Conservation (phyloP, 1,284 basidiomycete species). For the Moesziomyces globuligerus region DNA sequence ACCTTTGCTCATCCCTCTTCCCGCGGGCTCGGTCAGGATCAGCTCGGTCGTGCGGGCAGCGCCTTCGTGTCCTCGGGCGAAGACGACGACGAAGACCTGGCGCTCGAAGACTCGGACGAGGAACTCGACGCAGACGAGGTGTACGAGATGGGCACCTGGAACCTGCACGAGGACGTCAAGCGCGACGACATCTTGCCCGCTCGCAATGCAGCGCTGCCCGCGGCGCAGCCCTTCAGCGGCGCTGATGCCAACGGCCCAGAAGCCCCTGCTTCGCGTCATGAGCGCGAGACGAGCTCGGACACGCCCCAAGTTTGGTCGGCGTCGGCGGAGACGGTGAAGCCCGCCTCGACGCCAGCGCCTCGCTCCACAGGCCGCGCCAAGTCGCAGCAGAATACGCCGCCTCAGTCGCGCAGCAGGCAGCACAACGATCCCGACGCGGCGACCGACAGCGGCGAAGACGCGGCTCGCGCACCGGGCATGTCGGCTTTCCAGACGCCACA, state of each 20-base stretch:
- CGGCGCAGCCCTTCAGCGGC: background rate
- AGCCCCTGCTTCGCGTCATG: constrained; percentile 7
- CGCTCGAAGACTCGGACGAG: constrained; percentile 42
- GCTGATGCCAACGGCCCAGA: constrained; percentile 3
- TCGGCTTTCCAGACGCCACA: constrained; percentile 43
- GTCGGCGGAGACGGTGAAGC: background rate
- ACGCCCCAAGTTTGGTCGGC: constrained; percentile 8
- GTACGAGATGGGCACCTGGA: constrained; percentile 29
- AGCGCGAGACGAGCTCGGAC: constrained; percentile 35
- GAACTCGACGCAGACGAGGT: constrained; percentile 40
- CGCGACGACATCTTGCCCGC: constrained; percentile 9
- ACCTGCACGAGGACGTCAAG: constrained; percentile 18
- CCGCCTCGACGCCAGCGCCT: too few species aligned
- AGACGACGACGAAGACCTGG: constrained; percentile 42
- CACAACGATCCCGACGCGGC: constrained; percentile 37
- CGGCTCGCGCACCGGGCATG: constrained; percentile 24
- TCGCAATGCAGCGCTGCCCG: background rate
- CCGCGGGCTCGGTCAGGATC: constrained; percentile 31
- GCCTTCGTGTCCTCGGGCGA: constrained; percentile 15
- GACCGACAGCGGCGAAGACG: constrained; percentile 38
- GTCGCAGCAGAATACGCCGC: constrained; percentile 31
- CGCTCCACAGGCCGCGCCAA: too few species aligned
- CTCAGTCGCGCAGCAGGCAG: constrained; percentile 25
- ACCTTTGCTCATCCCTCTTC: constrained; percentile 4
- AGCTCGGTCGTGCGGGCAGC: constrained; percentile 12